Base-by-base conservation (phyloP, 768 basidiomycete species). In the Panaeolus cyanescens region DNA sequence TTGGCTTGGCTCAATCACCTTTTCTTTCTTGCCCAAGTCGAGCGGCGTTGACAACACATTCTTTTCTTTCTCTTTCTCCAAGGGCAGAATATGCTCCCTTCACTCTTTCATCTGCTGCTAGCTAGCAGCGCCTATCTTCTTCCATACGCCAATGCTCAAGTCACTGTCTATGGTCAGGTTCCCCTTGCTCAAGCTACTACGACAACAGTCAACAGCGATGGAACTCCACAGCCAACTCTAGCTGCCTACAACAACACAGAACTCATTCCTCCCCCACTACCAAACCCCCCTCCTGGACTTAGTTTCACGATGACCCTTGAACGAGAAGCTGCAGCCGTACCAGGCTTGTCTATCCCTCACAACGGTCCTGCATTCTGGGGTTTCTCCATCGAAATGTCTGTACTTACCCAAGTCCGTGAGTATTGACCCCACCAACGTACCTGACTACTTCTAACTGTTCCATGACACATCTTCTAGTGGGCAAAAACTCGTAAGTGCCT, bases 321-420 rank as follows among this genome's bases (percentile, higher is more conserved):
- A 60, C 63, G 62, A 10, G 71, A 69, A 54, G 79, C 74, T 30
- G 67, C 66, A 6, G 68, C 62, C 15, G 75, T 77, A 2, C 61
- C 64, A 3, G 75, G 74, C 1, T 57, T 80, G 32, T 80, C 79
- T 8, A 79, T 81, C 28, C 70, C 74, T 42, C 79, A 79, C 32
- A 61, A 61, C 6, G 68, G 70, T 19, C 71, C 68, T 40, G 80
- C 84, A 17, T 91, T 91, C 67, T 80, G 86, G 59, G 90, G 89
- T 3, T 91, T 92, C 69, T 90, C 87, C 3, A 81, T 93, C 36
- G 91, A 93, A 72, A 81, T 91, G 78, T 90, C 89, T 37, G 85
- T 92, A 7, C 80, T 86, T 6, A 84, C 82, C 59, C 84, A 85
- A 75, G 79, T 90, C 64, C 71, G 89, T 90, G 70, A 68, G 73